Conservation (phyloP, 1,284 basidiomycete species). For the Coniophora puteana region DNA sequence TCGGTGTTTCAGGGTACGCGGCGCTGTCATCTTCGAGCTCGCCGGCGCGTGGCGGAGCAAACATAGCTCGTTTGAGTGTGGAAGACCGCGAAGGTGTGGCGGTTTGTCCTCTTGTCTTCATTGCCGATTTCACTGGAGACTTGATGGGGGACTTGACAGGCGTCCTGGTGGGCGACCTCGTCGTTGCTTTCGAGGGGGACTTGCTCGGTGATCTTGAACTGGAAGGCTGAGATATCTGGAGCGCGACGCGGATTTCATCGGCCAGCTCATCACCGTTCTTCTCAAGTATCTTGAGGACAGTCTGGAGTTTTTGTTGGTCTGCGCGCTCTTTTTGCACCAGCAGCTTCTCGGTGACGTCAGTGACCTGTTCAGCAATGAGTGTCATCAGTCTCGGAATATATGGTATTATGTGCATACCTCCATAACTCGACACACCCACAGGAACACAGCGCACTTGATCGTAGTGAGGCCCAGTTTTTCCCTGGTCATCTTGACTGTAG, state of each 20-base stretch:
- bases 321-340: conserved; percentile 18
- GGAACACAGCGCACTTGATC: conserved; percentile 26
- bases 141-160: too few relatives aligned
- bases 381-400: too few relatives aligned
- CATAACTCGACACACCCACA: conserved; percentile 28
- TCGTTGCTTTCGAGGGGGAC: conserved; percentile 16
- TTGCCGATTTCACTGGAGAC: too few relatives aligned
- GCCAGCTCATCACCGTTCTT: conserved; percentile 22
- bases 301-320: conserved; percentile 14
- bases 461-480: conserved; percentile 13
- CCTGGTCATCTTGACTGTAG: conserved; percentile 12
- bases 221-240: conserved; percentile 7
- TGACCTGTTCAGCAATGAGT: too few relatives aligned
- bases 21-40: not conserved
- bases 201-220: conserved; percentile 13
- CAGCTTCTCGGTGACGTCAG: conserved; percentile 16
- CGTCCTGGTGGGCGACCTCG: too few relatives aligned
- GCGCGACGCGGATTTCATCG: conserved; percentile 17
- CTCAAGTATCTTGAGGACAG: conserved; percentile 17
- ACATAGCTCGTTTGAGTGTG: conserved; percentile 22
- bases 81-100: conserved; percentile 10
- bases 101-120: too few relatives aligned
- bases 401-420: conserved; percentile 17
- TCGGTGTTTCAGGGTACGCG: conserved; percentile 23
- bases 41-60: conserved; percentile 4